phyloP scores from a whole-genome alignment of 1,139 yeast genomes.

The Sugiyamaella sp. region DNA sequence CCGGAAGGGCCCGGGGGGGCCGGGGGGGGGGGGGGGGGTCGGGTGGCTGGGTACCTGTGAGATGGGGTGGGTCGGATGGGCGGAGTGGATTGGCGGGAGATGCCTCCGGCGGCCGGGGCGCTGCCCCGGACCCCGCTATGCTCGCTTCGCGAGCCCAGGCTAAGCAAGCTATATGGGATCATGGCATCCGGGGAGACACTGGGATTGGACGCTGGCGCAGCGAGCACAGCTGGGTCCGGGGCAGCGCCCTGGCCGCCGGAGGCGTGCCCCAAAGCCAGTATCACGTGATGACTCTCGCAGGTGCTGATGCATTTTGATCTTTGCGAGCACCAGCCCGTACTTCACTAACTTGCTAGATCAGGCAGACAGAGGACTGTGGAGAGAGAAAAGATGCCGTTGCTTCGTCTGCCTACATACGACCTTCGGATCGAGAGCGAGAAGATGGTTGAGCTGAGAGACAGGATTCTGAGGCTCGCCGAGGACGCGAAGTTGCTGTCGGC shows the following conservation, averaged over 20 bases:
- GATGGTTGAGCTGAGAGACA: constrained; percentile 5
- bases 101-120: not conserved
- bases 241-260: not conserved
- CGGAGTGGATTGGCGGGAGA: too few species aligned
- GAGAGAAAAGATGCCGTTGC: not conserved
- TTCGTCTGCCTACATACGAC: too few species aligned
- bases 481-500: constrained; percentile 4
- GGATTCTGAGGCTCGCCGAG: not conserved
- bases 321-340: too few species aligned
- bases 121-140: not conserved
- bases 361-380: not conserved
- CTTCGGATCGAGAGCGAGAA: not conserved
- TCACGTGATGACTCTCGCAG: too few species aligned
- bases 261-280: not conserved
- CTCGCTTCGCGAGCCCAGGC: not conserved
- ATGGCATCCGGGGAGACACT: too few species aligned
- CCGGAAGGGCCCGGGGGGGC: too few species aligned
- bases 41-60: too few species aligned
- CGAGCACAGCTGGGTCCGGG: constrained; percentile 2
- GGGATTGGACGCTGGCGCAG: not conserved
- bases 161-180: too few species aligned
- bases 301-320: too few species aligned
- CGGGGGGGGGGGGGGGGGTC: too few species aligned
- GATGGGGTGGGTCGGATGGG: too few species aligned
- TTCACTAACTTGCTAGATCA: not conserved